A percentile compares a stretch with the other conserved stretches of the same genome.
Evolutionary conservation across 371 early-diverging fungal genomes (phyloP).

Genomic region (Actinomucor elegans): DNA sequence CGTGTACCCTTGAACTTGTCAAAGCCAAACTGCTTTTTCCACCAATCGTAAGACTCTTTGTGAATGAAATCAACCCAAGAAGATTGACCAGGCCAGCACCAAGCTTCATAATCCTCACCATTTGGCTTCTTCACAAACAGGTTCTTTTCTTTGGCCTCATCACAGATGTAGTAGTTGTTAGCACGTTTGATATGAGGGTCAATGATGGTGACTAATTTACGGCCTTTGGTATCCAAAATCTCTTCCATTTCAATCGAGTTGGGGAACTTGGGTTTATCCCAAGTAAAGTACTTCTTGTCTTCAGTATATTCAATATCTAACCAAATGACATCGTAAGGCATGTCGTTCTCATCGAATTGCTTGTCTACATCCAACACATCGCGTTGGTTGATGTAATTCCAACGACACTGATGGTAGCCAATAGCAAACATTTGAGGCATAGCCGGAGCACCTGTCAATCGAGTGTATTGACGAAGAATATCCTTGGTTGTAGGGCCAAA

Average conservation of each 20-base stretch:
- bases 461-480: constrained; percentile 72
- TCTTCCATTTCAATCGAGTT: constrained; percentile 87
- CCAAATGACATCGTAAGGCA: constrained; percentile 95
- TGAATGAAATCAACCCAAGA: constrained; percentile 88
- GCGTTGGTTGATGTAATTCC: constrained; percentile 88
- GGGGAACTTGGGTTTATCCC: constrained; percentile 88
- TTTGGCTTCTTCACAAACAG: constrained; percentile 79
- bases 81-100: constrained; percentile 94
- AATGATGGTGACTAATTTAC: constrained; percentile 94
- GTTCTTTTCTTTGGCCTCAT: constrained; percentile 73
- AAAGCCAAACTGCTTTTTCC: constrained; percentile 72
- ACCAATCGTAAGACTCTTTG: constrained; percentile 79
- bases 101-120: constrained; percentile 77
- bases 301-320: constrained; percentile 94
- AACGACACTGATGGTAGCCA: constrained; percentile 93
- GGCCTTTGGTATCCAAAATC: constrained; percentile 65
- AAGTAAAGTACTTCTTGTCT: constrained; percentile 89
- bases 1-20: constrained; percentile 77
- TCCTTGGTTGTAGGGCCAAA: constrained; percentile 76
- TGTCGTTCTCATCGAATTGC: constrained; percentile 80
- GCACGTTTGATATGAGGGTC: constrained; percentile 97
- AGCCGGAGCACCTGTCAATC: constrained; percentile 79
- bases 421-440: constrained; percentile 91
- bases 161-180: constrained; percentile 69
- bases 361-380: constrained; percentile 83